Evolutionary conservation across 257 asterid genomes (phyloP), one percentile per base, ranked within the genome.

Genomic region (Penstemon davidsonii): DNA sequence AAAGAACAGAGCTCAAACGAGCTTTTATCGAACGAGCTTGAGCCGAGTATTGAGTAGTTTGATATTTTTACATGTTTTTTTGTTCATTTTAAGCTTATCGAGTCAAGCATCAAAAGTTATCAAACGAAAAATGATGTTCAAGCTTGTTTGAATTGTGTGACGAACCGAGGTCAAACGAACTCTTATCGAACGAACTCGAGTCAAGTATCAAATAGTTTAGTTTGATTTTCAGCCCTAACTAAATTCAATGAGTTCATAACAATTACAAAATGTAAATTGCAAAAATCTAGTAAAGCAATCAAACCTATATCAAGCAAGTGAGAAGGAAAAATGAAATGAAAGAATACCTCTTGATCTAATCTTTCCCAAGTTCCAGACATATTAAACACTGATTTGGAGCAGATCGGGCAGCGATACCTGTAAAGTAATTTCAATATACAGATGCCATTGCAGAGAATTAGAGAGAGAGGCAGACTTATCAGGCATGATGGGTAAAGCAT

Each of bases 381-480:
- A 80, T 88, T 77, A 55, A 57, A 42, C 46, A 83, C 77, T 6
- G 96, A 90, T 75, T 92, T 92, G 72, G 86, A 88, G 86, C 97
- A 92, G 79, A 88, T 76, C 65, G 98, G 98, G 71, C 98, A 92
- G 40, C 95, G 95, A 67, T 86, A 92, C 82, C 98, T 92, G 79
- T 55, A 73, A 59, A 44, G 56, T 4, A 58, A 69, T 61, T 60
- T 54, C 66, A 71, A 55, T 13, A 57, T 64, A 53, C 51, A 68
- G n/a, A 51, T 41, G 5, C 43, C 45, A 59, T 37, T 58, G 50
- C 38, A 42, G 51, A 19, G 25, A 54, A 50, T 42, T 5, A 55
- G 56, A 37, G 11, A 54, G 55, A 69, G 42, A 47, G 53, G 6
- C 39, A 33, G 60, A 57, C 44, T 47, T 43, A 51, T 42, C 42